phyloP scores from a whole-genome alignment of 2,329 filamentous ascomycete species.

The Penicillium sp. region DNA sequence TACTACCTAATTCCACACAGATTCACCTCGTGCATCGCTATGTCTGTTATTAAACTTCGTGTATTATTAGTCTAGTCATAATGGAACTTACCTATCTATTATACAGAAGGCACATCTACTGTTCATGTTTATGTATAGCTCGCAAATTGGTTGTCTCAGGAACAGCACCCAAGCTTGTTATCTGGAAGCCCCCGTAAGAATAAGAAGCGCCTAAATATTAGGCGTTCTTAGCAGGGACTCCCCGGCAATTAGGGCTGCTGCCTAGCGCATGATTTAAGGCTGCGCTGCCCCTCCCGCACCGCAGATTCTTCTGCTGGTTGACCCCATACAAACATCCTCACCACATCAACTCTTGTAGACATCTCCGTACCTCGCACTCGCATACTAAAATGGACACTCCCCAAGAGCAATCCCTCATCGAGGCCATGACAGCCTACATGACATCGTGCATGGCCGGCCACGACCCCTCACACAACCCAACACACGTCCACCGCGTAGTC shows the following conservation, averaged over 20 bases:
- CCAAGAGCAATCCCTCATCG: constrained; percentile 45
- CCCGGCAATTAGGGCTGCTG: background rate
- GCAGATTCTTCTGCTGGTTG: too few species aligned
- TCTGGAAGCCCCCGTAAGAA: too few species aligned
- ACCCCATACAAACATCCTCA: too few species aligned
- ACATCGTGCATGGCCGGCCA: constrained; percentile 67
- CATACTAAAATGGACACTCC: background rate
- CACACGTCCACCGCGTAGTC: constrained; percentile 76
- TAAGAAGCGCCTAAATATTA: background rate
- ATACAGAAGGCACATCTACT: too few species aligned
- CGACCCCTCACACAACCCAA: constrained; percentile 84
- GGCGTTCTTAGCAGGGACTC: background rate
- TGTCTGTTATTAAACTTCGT: background rate
- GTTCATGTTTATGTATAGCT: too few species aligned
- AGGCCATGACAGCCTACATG: constrained; percentile 59
- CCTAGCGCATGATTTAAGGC: too few species aligned
- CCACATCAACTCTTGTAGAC: too few species aligned
- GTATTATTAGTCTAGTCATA: background rate
- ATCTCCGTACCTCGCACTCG: background rate
- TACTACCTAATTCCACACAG: too few species aligned
- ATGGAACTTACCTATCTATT: background rate
- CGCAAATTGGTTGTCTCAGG: too few species aligned
- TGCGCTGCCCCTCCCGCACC: background rate
- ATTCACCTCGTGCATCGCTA: background rate
- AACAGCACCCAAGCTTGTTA: too few species aligned